A percentile compares a stretch with the other conserved stretches of the same genome.
These are phyloP conservation scores for Gentiana dahurica DNA, from an alignment of 257 asterid species.

Conservation along the genomic window DNA sequence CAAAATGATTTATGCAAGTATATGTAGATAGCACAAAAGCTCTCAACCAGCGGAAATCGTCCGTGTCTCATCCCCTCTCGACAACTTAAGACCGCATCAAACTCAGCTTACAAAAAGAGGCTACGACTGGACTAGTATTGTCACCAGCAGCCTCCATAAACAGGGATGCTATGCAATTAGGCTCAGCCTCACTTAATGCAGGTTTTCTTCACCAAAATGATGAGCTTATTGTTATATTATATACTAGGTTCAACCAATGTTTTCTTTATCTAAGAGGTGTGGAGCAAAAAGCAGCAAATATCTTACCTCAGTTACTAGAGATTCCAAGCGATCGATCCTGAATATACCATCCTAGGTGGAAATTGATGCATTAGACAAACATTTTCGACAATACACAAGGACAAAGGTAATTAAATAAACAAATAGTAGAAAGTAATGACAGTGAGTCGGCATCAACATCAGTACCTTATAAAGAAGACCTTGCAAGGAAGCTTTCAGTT, in stretches of 20 bases:
- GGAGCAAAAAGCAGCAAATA: neutral
- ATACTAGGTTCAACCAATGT: too few species aligned
- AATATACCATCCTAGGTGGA: constrained; percentile 63
- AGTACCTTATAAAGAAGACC: constrained; percentile 78
- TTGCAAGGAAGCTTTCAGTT: constrained; percentile 64
- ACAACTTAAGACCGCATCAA: neutral
- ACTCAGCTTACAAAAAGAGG: neutral
- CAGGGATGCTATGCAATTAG: too few species aligned
- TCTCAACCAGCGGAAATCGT: too few species aligned
- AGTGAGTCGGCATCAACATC: neutral
- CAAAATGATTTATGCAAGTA: neutral
- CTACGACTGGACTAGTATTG: neutral
- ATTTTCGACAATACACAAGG: constrained; percentile 2
- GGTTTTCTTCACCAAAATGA: neutral
- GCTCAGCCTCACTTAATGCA: too few species aligned
- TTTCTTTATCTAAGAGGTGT: neutral
- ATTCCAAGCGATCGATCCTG: constrained; percentile 95
- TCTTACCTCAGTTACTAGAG: constrained; percentile 83
- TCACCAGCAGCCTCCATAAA: neutral
- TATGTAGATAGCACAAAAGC: neutral
- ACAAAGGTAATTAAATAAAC: neutral
- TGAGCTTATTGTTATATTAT: neutral
- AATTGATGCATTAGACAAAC: constrained; percentile 26
- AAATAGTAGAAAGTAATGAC: neutral
- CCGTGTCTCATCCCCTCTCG: too few species aligned